Conservation (phyloP, 495 filamentous ascomycete genomes). For the Talaromyces wortmannii region DNA sequence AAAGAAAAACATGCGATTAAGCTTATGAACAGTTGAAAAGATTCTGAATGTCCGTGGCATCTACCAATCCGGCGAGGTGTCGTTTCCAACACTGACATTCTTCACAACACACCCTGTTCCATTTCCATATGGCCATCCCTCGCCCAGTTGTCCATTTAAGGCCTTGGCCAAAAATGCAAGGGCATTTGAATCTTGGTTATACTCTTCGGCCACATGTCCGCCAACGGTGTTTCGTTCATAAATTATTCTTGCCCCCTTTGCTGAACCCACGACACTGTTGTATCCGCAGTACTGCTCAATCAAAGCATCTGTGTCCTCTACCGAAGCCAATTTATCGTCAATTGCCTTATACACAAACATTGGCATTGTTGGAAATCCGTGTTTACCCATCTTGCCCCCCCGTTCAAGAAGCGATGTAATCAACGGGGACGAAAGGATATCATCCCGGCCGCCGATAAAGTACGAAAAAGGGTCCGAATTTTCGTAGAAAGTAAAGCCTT, state of each 20-base stretch:
- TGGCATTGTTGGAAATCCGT: conserved; percentile 35
- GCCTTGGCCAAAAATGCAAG: background rate
- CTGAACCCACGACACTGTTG: background rate
- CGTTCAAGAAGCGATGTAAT: conserved; percentile 8
- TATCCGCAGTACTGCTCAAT: conserved; percentile 21
- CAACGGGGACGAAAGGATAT: background rate
- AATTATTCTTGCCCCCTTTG: background rate
- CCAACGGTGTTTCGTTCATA: background rate
- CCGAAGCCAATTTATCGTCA: conserved; percentile 25
- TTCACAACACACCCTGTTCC: background rate
- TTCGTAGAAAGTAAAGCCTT: background rate
- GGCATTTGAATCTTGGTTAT: background rate
- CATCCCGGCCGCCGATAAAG: background rate
- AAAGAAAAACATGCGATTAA: too few species aligned
- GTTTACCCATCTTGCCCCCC: conserved; percentile 31
- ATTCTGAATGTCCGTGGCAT: background rate
- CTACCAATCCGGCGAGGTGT: conserved; percentile 1
- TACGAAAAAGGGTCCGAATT: background rate
- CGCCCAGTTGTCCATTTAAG: background rate
- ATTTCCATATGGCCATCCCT: background rate
- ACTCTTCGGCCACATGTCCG: background rate
- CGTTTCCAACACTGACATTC: conserved; percentile 2
- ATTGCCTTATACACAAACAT: conserved; percentile 41
- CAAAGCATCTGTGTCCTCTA: conserved; percentile 28
- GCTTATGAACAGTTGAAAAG: too few species aligned